Evolutionary conservation across 805 yeast genomes (phyloP).

Genomic region (Lipomyces starkeyi): DNA sequence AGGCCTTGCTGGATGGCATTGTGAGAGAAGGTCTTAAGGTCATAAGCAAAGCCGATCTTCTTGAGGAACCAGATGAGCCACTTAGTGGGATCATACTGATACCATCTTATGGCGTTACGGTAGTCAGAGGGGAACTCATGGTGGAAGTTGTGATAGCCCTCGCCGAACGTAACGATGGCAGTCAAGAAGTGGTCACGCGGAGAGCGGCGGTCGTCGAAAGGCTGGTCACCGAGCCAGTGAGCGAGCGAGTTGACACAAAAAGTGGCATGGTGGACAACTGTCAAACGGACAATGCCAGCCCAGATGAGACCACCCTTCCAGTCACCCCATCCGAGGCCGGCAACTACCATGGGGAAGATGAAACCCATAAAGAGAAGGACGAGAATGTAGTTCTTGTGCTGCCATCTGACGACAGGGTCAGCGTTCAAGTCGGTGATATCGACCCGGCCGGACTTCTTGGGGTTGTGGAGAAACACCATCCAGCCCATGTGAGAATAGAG

Average conservation of each 20-base stretch:
- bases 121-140: conserved; percentile 95
- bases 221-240: conserved; percentile 75
- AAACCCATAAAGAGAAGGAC: conserved; percentile 60
- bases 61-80: conserved; percentile 64
- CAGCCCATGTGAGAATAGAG: conserved; percentile 88
- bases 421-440: conserved; percentile 69
- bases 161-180: conserved; percentile 79
- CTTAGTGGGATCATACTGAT: conserved; percentile 87
- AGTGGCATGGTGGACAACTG: conserved; percentile 78
- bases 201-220: conserved; percentile 75
- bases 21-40: conserved; percentile 60
- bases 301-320: conserved; percentile 76
- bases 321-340: conserved; percentile 75
- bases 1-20: conserved; percentile 71
- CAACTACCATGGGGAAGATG: conserved; percentile 67
- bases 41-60: conserved; percentile 62
- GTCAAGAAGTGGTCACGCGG: conserved; percentile 70
- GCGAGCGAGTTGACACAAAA: conserved; percentile 83
- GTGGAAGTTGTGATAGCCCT: conserved; percentile 91
- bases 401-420: conserved; percentile 65
- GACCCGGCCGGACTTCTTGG: conserved; percentile 66
- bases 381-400: conserved; percentile 70
- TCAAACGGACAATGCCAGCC: conserved; percentile 76
- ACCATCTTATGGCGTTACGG: conserved; percentile 72
- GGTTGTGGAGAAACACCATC: conserved; percentile 73